Evolutionary conservation across 148 eudicot species (phyloP).

Genomic region (Silene uniflora): DNA sequence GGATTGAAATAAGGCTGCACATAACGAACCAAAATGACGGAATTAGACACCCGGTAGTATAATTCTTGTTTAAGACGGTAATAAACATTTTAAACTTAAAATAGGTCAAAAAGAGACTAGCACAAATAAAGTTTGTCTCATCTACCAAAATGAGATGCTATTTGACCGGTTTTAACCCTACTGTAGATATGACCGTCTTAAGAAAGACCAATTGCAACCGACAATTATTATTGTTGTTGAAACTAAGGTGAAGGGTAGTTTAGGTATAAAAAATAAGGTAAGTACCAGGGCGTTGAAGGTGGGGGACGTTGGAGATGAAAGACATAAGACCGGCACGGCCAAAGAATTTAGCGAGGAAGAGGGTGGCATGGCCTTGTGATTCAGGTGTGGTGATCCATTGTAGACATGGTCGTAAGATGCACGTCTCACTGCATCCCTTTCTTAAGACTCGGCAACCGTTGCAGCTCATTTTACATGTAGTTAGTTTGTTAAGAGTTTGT

Average conservation of each 20-base stretch:
- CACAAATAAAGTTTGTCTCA: too few species aligned
- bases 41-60: not conserved
- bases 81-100: too few species aligned
- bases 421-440: conserved; percentile 70
- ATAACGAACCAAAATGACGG: not conserved
- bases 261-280: not conserved
- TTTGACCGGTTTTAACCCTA: too few species aligned
- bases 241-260: not conserved
- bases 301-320: conserved; percentile 64
- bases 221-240: too few species aligned
- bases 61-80: too few species aligned
- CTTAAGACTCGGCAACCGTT: conserved; percentile 69
- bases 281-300: conserved; percentile 51
- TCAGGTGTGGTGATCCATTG: conserved; percentile 55
- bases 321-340: conserved; percentile 78
- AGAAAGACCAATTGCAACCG: too few species aligned
- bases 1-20: conserved; percentile 69
- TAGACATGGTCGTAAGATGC: conserved; percentile 50
- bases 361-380: conserved; percentile 69
- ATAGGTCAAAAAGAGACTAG: too few species aligned
- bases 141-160: too few species aligned
- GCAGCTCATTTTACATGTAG: conserved; percentile 47
- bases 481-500: not conserved
- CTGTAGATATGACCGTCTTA: too few species aligned
- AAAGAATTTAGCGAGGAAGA: conserved; percentile 74